Evolutionary conservation across 2,329 filamentous ascomycete species (phyloP).

Genomic region (Colletotrichum camelliae): DNA sequence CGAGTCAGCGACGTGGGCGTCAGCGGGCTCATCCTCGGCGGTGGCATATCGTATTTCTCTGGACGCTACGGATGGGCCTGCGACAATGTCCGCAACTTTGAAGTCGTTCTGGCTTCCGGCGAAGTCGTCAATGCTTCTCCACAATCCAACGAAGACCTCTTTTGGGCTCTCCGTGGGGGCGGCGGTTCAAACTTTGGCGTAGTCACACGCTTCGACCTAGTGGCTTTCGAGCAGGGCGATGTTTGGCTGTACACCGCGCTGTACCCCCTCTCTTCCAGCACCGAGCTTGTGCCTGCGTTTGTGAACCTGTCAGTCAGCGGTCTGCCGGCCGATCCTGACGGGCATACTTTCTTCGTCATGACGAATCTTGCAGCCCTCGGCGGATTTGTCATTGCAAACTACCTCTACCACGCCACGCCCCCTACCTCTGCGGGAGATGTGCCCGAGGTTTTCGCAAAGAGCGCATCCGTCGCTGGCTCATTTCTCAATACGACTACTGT

Average conservation of each 20-base stretch:
- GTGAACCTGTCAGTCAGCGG: constrained; percentile 17
- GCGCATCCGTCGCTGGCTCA: constrained; percentile 24
- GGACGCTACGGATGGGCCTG: constrained; percentile 49
- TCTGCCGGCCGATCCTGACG: constrained; percentile 22
- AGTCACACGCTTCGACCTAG: constrained; percentile 34
- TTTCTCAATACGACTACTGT: constrained; percentile 26
- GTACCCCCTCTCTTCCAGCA: constrained; percentile 18
- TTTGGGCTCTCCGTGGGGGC: constrained; percentile 48
- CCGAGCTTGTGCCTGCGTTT: constrained; percentile 20
- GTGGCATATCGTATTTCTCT: constrained; percentile 55
- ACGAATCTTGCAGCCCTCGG: not conserved
- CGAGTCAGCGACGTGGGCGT: constrained; percentile 48
- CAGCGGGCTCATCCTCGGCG: constrained; percentile 48
- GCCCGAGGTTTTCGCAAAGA: constrained; percentile 27
- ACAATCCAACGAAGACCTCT: constrained; percentile 43
- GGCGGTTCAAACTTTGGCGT: constrained; percentile 47
- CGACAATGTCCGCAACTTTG: constrained; percentile 48
- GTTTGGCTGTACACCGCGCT: constrained; percentile 31
- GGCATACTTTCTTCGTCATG: constrained; percentile 27
- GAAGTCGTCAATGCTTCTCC: constrained; percentile 45
- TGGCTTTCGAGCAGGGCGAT: constrained; percentile 30
- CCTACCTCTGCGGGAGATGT: not conserved
- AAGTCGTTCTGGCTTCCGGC: constrained; percentile 54
- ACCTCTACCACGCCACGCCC: constrained; percentile 22
- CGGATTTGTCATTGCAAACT: constrained; percentile 14